phyloP scores from a whole-genome alignment of 257 asterid species.

The Ilex aquifolium region DNA sequence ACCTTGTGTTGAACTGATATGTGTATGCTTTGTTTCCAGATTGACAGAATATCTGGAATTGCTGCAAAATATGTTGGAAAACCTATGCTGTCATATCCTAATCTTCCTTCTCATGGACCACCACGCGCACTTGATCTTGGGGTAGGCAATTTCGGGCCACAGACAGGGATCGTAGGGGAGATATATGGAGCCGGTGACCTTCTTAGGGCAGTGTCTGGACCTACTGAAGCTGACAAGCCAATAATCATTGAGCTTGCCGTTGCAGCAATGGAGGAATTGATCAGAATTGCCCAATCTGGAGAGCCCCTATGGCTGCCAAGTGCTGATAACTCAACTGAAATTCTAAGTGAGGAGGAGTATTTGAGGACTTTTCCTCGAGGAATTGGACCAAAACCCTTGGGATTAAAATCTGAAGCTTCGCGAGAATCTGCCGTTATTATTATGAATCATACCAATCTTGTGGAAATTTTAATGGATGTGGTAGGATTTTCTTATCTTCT shows the following conservation, averaged over 20 bases:
- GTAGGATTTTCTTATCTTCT: slow-evolving; percentile 23
- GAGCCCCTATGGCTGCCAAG: slow-evolving; percentile 61
- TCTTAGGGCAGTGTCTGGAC: slow-evolving; percentile 48
- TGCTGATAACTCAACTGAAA: slow-evolving; percentile 31
- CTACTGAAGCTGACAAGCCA: slow-evolving; percentile 66
- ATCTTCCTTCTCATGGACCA: slow-evolving; percentile 29
- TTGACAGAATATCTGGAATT: slow-evolving; percentile 66
- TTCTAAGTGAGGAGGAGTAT: slow-evolving; percentile 67
- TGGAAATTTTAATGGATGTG: slow-evolving; percentile 94
- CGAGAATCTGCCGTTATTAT: slow-evolving; percentile 85
- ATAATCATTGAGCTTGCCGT: slow-evolving; percentile 65
- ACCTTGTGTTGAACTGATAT: neutral
- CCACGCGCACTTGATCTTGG: slow-evolving; percentile 56
- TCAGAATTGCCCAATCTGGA: slow-evolving; percentile 53
- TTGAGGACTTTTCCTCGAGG: slow-evolving; percentile 71
- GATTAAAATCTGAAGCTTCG: slow-evolving; percentile 83
- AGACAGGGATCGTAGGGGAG: slow-evolving; percentile 40
- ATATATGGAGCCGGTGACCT: slow-evolving; percentile 50
- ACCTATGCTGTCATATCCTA: slow-evolving; percentile 56
- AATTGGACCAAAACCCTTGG: slow-evolving; percentile 83
- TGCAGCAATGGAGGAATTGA: slow-evolving; percentile 80
- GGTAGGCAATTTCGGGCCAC: slow-evolving; percentile 42
- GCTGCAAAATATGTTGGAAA: slow-evolving; percentile 76
- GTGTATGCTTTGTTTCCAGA: slow-evolving; percentile 20
- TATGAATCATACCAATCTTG: slow-evolving; percentile 76